Conservation (phyloP, 129 eudicot species). For the Scalesia atractyloides region DNA sequence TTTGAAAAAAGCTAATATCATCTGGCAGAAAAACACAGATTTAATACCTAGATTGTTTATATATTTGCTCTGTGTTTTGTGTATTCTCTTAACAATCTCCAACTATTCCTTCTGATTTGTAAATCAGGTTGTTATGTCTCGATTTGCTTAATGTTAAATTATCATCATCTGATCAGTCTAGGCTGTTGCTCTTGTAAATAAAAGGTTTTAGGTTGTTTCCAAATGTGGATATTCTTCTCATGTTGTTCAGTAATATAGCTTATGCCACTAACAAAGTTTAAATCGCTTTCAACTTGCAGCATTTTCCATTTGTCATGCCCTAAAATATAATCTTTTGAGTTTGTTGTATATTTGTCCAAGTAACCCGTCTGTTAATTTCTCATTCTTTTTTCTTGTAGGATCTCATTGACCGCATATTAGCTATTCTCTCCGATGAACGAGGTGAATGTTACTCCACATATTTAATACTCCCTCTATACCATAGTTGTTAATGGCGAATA, state of each 20-base stretch:
- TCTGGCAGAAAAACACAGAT: background rate
- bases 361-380: constrained; percentile 10
- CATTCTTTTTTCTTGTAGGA: constrained; percentile 53
- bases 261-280: constrained; percentile 10
- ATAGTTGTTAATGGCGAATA: no score
- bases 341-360: constrained; percentile 13
- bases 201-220: constrained; percentile 5
- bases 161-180: constrained; percentile 5
- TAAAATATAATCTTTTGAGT: background rate
- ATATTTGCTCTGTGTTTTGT: background rate
- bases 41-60: background rate
- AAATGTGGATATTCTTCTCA: constrained; percentile 5
- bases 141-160: constrained; percentile 11
- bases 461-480: background rate
- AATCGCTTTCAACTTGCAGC: background rate
- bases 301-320: constrained; percentile 5
- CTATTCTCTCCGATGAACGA: constrained; percentile 71
- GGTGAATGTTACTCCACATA: constrained; percentile 45
- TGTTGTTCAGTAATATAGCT: background rate
- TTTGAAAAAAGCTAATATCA: constrained; percentile 5
- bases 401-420: constrained; percentile 79
- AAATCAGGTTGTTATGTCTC: constrained; percentile 5
- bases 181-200: constrained; percentile 10
- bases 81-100: constrained; percentile 11
- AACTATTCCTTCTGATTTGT: constrained; percentile 5